Evolutionary conservation across 2,329 filamentous ascomycete species (phyloP).

Genomic region (Graphilbum sp.): DNA sequence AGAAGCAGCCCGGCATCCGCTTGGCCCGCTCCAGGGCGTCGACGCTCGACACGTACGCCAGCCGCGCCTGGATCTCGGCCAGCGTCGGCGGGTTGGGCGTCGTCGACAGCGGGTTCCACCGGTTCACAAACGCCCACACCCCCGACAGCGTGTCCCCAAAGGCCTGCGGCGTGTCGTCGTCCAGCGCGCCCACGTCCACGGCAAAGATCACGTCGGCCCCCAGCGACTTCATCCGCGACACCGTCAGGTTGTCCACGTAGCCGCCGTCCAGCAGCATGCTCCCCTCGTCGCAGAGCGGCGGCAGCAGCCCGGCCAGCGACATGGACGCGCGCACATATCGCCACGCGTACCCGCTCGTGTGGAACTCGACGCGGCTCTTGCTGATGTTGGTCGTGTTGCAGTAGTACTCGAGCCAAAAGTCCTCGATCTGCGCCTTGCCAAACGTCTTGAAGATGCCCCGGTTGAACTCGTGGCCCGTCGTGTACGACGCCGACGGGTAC

Average conservation of each 20-base stretch:
- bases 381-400: conserved; percentile 99
- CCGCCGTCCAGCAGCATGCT: conserved; percentile 93
- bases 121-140: conserved; percentile 85
- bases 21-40: conserved; percentile 92
- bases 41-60: conserved; percentile 89
- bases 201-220: conserved; percentile 92
- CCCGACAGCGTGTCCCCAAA: conserved; percentile 93
- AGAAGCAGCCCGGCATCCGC: conserved; percentile 75
- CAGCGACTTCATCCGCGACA: conserved; percentile 90
- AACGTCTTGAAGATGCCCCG: conserved; percentile 98
- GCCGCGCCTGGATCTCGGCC: conserved; percentile 84
- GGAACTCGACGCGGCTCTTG: conserved; percentile 79
- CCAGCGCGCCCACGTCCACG: conserved; percentile 81
- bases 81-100: conserved; percentile 86
- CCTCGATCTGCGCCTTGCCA: conserved; percentile 91
- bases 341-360: conserved; percentile 95
- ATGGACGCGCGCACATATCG: conserved; percentile 92
- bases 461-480: conserved; percentile 97
- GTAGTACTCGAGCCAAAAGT: conserved; percentile 98
- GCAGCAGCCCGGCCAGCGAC: conserved; percentile 83
- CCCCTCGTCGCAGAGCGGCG: conserved; percentile 89
- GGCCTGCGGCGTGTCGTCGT: conserved; percentile 79
- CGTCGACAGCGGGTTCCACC: conserved; percentile 89
- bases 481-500: conserved; percentile 92
- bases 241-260: conserved; percentile 93